Evolutionary conservation across 139 green algal genomes (phyloP), one percentile per base, ranked within the genome.

Genomic region (Diplosphaera chodatii): DNA sequence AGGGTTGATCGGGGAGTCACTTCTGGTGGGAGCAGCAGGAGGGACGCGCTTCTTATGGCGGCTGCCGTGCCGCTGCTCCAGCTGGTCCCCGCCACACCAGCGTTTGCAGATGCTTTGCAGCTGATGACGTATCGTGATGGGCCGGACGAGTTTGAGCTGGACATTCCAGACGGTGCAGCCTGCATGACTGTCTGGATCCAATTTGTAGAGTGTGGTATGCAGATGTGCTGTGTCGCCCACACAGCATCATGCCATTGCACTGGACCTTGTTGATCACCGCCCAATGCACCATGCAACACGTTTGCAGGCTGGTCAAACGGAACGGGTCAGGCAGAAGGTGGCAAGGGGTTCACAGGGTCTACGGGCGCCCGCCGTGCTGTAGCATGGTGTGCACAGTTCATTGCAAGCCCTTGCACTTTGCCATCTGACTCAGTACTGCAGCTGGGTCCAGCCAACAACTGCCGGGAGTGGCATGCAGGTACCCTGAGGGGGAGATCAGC

Each of bases 231-330:
- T n/a, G n/a, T n/a, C n/a, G n/a, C n/a, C n/a, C n/a, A n/a, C n/a
- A n/a, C n/a, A n/a, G n/a, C n/a, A n/a, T n/a, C n/a, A n/a, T n/a
- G n/a, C n/a, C n/a, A n/a, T n/a, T n/a, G n/a, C n/a, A n/a, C n/a
- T n/a, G n/a, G n/a, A n/a, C n/a, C n/a, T n/a, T n/a, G n/a, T n/a
- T n/a, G n/a, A n/a, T n/a, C n/a, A n/a, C n/a, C n/a, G n/a, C n/a
- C n/a, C n/a, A n/a, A n/a, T n/a, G n/a, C n/a, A n/a, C n/a, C n/a
- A n/a, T n/a, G n/a, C n/a, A n/a, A n/a, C n/a, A n/a, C n/a, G n/a
- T n/a, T 0, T 72, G 66, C 65, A 77, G 73, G 48, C 73, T 78
- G 73, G 73, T 13, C 68, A 28, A 33, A n/a, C 22, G 73, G 64
- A 18, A n/a, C 69, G 30, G 73, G 73, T 2, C 32, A 28, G 31